A percentile compares a stretch with the other conserved stretches of the same genome.
phyloP scores from a whole-genome alignment of 2,329 filamentous ascomycete species.

The Clarireedia monteithiana region DNA sequence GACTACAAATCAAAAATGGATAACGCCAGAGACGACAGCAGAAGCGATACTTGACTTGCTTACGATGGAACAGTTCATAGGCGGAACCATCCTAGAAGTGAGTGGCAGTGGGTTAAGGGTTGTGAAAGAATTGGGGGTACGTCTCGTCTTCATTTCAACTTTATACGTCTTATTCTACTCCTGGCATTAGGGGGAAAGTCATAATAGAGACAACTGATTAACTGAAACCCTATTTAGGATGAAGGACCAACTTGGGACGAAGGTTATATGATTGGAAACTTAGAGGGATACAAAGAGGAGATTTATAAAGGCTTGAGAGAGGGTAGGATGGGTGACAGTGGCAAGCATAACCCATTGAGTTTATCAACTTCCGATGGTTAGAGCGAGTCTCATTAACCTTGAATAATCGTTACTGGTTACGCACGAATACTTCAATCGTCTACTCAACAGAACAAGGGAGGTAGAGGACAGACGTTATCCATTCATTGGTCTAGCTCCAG shows the following conservation, averaged over 20 bases:
- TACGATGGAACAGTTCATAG: constrained; percentile 28
- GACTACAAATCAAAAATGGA: constrained; percentile 26
- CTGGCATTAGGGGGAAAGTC: neutral
- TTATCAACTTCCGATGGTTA: neutral
- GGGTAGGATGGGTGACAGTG: constrained; percentile 3
- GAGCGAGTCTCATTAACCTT: no score
- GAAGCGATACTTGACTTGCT: constrained; percentile 17
- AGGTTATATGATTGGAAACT: constrained; percentile 23
- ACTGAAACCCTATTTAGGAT: neutral
- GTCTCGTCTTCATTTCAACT: neutral
- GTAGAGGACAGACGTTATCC: no score
- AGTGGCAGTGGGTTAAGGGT: constrained; percentile 21
- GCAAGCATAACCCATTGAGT: neutral
- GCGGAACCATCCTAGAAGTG: constrained; percentile 38
- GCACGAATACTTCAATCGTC: no score
- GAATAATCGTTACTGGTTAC: no score
- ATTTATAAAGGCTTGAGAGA: constrained; percentile 3
- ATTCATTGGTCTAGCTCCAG: no score
- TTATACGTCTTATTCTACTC: neutral
- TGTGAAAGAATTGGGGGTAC: constrained; percentile 3
- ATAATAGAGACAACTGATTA: neutral
- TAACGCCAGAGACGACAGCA: constrained; percentile 34
- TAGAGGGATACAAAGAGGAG: constrained; percentile 19
- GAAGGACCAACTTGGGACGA: neutral
- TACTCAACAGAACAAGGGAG: no score